A percentile compares a stretch with the other conserved stretches of the same genome.
Conservation (phyloP, 1,284 basidiomycete species). For the Mycena sp. region DNA sequence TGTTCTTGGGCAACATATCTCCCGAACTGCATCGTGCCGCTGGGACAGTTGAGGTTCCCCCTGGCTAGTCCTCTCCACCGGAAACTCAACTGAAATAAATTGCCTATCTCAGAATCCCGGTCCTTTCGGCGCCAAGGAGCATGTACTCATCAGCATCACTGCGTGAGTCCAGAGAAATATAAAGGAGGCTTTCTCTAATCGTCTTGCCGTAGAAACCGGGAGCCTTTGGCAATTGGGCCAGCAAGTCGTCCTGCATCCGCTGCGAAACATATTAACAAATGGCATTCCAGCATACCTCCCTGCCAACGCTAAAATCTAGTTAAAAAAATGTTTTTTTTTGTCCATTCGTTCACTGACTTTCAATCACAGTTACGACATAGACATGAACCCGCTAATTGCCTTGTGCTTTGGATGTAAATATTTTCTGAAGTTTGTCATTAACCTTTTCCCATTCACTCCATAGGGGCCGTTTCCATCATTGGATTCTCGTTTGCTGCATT, state of each 20-base stretch:
- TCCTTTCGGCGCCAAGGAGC: constrained; percentile 67
- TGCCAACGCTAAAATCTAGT: constrained; percentile 22
- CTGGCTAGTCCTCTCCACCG: not conserved
- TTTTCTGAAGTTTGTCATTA: not conserved
- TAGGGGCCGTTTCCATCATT: constrained; percentile 24
- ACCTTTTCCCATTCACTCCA: too few relatives aligned
- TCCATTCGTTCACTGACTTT: not conserved
- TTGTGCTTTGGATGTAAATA: constrained; percentile 16
- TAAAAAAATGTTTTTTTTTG: not conserved
- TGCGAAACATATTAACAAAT: not conserved
- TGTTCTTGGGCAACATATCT: too few relatives aligned
- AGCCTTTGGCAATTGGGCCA: constrained; percentile 8
- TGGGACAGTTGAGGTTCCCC: constrained; percentile 9
- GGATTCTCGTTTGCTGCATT: constrained; percentile 34
- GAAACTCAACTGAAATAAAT: not conserved
- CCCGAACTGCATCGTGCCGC: not conserved
- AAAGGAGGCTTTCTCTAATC: too few relatives aligned
- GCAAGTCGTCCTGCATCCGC: not conserved
- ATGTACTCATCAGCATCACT: constrained; percentile 44
- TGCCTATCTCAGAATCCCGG: constrained; percentile 36
- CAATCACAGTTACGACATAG: constrained; percentile 13
- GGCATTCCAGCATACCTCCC: constrained; percentile 2
- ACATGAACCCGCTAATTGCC: constrained; percentile 15
- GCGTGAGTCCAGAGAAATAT: not conserved
- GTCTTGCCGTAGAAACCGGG: constrained; percentile 20